Evolutionary conservation across 2,329 filamentous ascomycete genomes (phyloP).

Genomic region (Diaporthe destruens): DNA sequence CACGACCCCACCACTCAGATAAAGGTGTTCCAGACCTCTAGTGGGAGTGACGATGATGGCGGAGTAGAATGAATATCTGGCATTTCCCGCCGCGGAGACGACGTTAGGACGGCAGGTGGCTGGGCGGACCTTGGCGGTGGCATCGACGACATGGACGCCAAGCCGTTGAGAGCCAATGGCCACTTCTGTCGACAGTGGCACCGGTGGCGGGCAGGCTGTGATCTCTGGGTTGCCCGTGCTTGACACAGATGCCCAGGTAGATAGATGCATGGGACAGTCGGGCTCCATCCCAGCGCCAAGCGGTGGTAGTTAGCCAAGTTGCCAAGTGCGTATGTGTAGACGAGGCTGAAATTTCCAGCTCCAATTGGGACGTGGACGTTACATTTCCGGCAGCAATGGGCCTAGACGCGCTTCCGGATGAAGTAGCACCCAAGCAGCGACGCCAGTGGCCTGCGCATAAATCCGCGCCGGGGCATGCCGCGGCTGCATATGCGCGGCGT

Average conservation of each 20-base stretch:
- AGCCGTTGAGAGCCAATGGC: background rate
- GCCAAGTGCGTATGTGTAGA: constrained; percentile 23
- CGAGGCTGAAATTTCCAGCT: constrained; percentile 28
- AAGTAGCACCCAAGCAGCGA: constrained; percentile 11
- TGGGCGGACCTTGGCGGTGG: constrained; percentile 19
- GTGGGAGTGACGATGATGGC: background rate
- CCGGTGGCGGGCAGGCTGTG: background rate
- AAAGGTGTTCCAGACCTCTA: too few relatives aligned
- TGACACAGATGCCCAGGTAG: background rate
- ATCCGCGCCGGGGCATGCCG: constrained; percentile 13
- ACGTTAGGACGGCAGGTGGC: background rate
- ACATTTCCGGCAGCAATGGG: constrained; percentile 22
- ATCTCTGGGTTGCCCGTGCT: background rate
- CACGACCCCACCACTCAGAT: background rate
- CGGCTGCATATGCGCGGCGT: constrained; percentile 18
- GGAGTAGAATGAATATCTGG: background rate
- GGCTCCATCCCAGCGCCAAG: background rate
- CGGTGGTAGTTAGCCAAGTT: background rate
- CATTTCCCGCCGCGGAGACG: background rate
- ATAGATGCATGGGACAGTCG: background rate
- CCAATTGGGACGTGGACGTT: constrained; percentile 8
- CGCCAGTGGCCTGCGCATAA: constrained; percentile 20
- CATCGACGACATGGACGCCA: background rate
- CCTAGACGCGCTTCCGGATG: constrained; percentile 21
- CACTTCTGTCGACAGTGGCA: background rate